Conservation (phyloP, 2,329 filamentous ascomycete genomes). For the Cladophialophora immunda region DNA sequence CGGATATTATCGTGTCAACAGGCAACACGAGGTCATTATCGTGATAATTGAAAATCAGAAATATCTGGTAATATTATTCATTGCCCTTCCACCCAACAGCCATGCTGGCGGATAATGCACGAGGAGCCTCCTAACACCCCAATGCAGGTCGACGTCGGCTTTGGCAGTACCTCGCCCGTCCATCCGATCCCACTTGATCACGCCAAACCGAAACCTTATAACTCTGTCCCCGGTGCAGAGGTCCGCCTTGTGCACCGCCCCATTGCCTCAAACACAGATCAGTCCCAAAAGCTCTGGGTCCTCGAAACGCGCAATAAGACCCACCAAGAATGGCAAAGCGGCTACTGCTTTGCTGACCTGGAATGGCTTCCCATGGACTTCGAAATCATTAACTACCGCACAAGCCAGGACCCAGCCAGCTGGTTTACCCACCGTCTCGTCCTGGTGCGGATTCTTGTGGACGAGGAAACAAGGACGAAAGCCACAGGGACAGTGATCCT, state of each 20-base stretch:
- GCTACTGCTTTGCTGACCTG: constrained; percentile 71
- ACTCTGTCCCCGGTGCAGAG: constrained; percentile 63
- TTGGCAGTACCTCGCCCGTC: constrained; percentile 43
- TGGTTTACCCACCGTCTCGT: constrained; percentile 66
- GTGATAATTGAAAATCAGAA: constrained; percentile 61
- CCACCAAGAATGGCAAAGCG: constrained; percentile 60
- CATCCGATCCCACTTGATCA: constrained; percentile 40
- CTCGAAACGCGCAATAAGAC: constrained; percentile 32
- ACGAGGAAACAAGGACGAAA: constrained; percentile 57
- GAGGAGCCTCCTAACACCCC: not conserved
- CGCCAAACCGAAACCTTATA: constrained; percentile 41
- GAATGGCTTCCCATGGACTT: constrained; percentile 72
- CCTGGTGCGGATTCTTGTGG: constrained; percentile 63
- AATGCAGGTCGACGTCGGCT: constrained; percentile 28
- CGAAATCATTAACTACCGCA: constrained; percentile 66
- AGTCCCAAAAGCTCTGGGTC: constrained; percentile 27
- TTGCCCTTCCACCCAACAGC: not conserved
- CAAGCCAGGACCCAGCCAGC: constrained; percentile 58
- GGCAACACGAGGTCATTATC: constrained; percentile 68
- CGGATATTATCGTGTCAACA: constrained; percentile 20
- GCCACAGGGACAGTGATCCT: constrained; percentile 63
- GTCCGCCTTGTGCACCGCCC: constrained; percentile 62
- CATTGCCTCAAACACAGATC: constrained; percentile 43
- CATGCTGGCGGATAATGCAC: not conserved
- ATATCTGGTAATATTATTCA: constrained; percentile 46